A percentile compares a stretch with the other conserved stretches of the same genome.
phyloP scores from a whole-genome alignment of 805 yeast species.

The Yamadazyma philogaea region DNA sequence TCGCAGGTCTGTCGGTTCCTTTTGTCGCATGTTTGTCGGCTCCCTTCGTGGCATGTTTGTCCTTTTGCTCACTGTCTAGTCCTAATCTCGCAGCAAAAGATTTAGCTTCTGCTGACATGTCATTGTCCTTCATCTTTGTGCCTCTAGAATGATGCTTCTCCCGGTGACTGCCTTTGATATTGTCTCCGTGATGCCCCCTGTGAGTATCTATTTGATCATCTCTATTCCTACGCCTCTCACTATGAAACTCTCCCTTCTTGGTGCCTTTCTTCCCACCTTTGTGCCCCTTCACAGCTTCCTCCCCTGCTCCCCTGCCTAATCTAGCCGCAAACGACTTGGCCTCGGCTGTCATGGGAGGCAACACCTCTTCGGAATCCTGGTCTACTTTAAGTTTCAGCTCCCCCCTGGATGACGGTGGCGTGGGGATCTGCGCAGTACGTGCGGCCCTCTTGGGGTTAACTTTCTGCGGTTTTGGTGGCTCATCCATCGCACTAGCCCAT shows the following conservation, averaged over 20 bases:
- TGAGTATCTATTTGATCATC: neutral
- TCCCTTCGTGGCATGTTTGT: neutral
- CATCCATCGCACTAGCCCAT: slow-evolving; percentile 27
- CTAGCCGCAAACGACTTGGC: slow-evolving; percentile 33
- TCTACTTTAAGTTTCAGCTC: neutral
- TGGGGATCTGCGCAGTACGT: neutral
- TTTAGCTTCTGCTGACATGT: slow-evolving; percentile 31
- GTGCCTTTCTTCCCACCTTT: neutral
- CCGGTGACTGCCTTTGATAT: neutral
- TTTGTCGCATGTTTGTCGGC: neutral
- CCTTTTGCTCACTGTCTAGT: neutral
- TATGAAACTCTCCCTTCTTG: neutral
- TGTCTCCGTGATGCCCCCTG: neutral
- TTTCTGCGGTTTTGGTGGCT: neutral
- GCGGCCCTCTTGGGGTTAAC: neutral
- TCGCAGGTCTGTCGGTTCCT: neutral
- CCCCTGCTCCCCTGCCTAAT: slow-evolving; percentile 13
- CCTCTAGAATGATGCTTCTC: neutral
- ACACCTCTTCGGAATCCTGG: slow-evolving; percentile 3
- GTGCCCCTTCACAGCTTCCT: too few relatives aligned
- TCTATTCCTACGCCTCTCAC: neutral
- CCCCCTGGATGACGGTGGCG: slow-evolving; percentile 5
- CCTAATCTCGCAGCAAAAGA: slow-evolving; percentile 32
- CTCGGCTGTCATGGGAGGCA: slow-evolving; percentile 30
- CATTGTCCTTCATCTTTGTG: neutral